Evolutionary conservation across 345 rosid species (phyloP).

Genomic region (Ricinus communis): DNA sequence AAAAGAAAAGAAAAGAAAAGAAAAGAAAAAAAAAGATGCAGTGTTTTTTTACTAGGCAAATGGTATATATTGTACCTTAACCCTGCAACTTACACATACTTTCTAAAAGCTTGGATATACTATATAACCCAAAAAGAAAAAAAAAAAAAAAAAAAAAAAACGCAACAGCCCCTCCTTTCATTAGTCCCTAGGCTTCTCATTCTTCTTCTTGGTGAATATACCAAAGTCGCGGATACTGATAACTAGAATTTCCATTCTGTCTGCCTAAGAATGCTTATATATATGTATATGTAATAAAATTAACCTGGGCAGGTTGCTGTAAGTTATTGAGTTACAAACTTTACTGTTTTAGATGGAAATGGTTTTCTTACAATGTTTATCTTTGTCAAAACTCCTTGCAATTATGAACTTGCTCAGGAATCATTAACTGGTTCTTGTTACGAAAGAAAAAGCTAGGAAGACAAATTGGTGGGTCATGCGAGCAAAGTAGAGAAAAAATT

Average conservation of each 20-base stretch:
- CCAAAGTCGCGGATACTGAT: constrained; percentile 5
- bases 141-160: no score
- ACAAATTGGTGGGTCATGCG: constrained; percentile 28
- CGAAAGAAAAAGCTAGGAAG: background rate
- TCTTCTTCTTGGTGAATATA: constrained; percentile 23
- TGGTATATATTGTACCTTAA: constrained; percentile 50
- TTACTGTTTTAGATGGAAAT: no score
- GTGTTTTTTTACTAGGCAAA: constrained; percentile 49
- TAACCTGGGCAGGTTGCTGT: background rate
- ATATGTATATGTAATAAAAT: background rate
- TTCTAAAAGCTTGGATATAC: constrained; percentile 61
- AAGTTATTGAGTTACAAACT: no score
- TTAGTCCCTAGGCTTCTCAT: constrained; percentile 40
- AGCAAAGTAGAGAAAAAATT: background rate
- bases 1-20: no score
- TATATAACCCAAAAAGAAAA: constrained; percentile 15
- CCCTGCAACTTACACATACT: constrained; percentile 45
- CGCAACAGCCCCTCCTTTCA: constrained; percentile 44
- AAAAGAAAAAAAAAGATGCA: constrained; percentile 21
- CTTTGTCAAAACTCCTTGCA: no score
- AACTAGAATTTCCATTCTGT: constrained; percentile 6
- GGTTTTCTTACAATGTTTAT: no score
- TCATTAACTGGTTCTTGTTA: background rate
- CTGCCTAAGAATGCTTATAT: background rate
- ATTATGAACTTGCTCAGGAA: no score